Base-by-base conservation (phyloP, 2,329 filamentous ascomycete genomes). In the Camillea tinctor region DNA sequence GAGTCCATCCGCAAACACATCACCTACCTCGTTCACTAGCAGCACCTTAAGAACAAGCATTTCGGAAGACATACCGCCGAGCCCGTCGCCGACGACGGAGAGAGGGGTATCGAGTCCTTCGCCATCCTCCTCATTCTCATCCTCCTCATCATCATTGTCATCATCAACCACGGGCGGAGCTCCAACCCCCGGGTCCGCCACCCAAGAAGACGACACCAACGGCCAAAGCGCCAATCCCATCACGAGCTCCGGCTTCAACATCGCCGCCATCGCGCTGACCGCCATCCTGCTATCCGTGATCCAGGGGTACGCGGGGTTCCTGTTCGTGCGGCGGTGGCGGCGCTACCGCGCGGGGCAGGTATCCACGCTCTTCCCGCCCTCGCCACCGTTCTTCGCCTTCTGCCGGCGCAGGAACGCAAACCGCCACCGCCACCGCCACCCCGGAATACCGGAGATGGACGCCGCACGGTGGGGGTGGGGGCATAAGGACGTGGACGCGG, bases 271-370 rank as follows among this genome's bases (percentile, higher is more conserved):
- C 36, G 63, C 64, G 1, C 55, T 71, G 3, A 68, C 66, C 1
- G 63, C 64, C 2, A 61, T 68, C 23, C 62, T 72, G 1, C 66
- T 70, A 19, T 52, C 59, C 8, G 60, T 71, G 20, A 61, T 68
- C 23, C 48, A 62, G 1, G 59, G 57, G 2, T 67, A 66, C 21
- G 13, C 60, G 1, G 50, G 50, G 2, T 60, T 66, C 23, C 23
- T 60, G 5, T 20, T 59, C 1, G 19, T 66, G 20, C 66, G 62
- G 24, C 66, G 65, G 4, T 70, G 68, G 58, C 62, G 63, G 0
- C 64, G 63, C 15, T 68, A 67, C 54, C 65, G 67, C 3, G 50
- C 58, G n/a, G 61, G 63, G 9, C 49, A 61, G 15, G 26, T 62
- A 24, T 44, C 56, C 15, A 36, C 55, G 4, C 56, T 59, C n/a